These are phyloP conservation scores for Paragyromitra xinjiangensis DNA, from an alignment of 495 filamentous ascomycete species.

Conservation along the genomic window DNA sequence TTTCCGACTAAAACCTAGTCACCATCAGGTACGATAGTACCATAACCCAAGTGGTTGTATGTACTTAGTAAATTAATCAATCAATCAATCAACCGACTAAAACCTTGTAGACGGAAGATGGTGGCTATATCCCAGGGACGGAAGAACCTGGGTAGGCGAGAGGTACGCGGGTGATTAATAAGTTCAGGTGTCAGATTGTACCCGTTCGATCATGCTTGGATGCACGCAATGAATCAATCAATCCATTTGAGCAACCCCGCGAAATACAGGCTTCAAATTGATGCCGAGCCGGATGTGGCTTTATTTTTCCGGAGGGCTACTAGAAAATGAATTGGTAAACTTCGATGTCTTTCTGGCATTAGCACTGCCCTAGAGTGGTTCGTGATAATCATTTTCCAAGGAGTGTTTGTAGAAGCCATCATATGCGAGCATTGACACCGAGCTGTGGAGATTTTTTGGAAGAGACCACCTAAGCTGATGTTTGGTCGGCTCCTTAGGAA, in stretches of 20 bases:
- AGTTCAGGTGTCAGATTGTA: slow-evolving; percentile 74
- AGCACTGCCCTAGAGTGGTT: slow-evolving; percentile 67
- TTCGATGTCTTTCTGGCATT: slow-evolving; percentile 56
- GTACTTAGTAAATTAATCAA: too few species aligned
- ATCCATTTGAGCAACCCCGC: slow-evolving; percentile 75
- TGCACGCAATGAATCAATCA: too few species aligned
- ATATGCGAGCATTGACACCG: neutral
- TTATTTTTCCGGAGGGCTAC: slow-evolving; percentile 57
- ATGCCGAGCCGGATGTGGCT: slow-evolving; percentile 77
- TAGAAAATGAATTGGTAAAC: slow-evolving; percentile 48
- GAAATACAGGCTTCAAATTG: slow-evolving; percentile 93
- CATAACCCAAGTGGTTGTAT: too few species aligned
- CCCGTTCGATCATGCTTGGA: slow-evolving; percentile 67
- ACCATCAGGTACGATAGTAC: too few species aligned
- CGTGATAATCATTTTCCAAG: slow-evolving; percentile 31
- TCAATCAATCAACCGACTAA: too few species aligned
- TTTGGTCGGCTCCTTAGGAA: neutral
- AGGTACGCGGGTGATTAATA: slow-evolving; percentile 65
- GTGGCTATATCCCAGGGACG: neutral
- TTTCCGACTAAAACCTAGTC: too few species aligned
- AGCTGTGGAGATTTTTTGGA: neutral
- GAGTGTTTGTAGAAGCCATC: neutral
- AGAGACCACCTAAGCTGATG: neutral
- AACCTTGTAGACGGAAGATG: too few species aligned
- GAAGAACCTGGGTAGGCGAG: neutral